Evolutionary conservation across 345 rosid genomes (phyloP).

Genomic region (Cochlearia excelsa): DNA sequence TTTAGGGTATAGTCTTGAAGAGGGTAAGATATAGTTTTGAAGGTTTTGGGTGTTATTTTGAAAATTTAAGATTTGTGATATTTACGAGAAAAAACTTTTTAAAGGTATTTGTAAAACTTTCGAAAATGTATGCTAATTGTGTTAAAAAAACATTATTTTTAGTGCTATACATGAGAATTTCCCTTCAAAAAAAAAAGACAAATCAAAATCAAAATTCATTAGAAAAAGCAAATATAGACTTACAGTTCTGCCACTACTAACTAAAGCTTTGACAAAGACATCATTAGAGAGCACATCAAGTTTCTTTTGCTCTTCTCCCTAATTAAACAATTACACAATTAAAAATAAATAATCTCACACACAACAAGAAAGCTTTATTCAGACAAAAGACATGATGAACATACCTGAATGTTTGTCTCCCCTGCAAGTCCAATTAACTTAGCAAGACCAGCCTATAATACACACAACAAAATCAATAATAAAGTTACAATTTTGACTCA

Average conservation of each 20-base stretch:
- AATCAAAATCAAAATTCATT: neutral
- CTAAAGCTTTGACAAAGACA: conserved; percentile 85
- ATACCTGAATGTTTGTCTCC: conserved; percentile 90
- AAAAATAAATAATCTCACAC: conserved; percentile 16
- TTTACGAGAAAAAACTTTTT: too few species aligned
- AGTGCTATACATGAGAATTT: too few species aligned
- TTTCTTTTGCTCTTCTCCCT: conserved; percentile 99
- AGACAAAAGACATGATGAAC: conserved; percentile 16
- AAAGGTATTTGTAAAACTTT: too few species aligned
- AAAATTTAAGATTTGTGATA: too few species aligned
- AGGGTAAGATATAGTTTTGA: too few species aligned
- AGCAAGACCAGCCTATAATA: conserved; percentile 88
- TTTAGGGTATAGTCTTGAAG: too few species aligned
- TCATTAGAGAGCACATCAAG: conserved; percentile 95
- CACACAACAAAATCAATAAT: conserved; percentile 6
- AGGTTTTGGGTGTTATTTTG: too few species aligned
- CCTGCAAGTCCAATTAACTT: conserved; percentile 95
- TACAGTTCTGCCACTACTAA: conserved; percentile 96
- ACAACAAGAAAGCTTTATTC: conserved; percentile 6
- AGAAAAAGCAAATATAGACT: conserved; percentile 27
- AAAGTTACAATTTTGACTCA: conserved; percentile 1
- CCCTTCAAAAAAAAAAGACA: neutral
- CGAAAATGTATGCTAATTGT: too few species aligned
- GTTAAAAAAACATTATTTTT: too few species aligned
- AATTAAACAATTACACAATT: conserved; percentile 1